These are phyloP conservation scores for Ogataea corticis DNA, from an alignment of 805 yeast species.

Conservation along the genomic window DNA sequence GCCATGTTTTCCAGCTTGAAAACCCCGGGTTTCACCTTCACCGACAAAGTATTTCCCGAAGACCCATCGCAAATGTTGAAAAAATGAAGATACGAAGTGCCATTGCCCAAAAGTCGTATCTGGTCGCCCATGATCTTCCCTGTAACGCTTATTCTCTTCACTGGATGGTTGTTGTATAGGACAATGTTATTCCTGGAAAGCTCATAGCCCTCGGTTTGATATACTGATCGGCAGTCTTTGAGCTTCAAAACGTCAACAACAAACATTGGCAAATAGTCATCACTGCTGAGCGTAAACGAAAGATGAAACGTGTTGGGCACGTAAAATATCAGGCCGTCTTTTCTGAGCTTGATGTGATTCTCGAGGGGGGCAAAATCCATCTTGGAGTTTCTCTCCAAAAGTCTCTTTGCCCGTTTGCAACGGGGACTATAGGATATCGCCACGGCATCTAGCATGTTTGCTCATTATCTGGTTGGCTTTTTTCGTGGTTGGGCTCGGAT, in stretches of 20 bases:
- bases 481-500: neutral
- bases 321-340: constrained; percentile 33
- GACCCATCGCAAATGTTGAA: constrained; percentile 36
- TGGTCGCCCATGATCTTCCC: constrained; percentile 41
- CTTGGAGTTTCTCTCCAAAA: constrained; percentile 5
- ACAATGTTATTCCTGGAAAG: constrained; percentile 22
- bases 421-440: neutral
- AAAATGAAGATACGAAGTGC: constrained; percentile 17
- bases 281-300: constrained; percentile 30
- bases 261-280: constrained; percentile 32
- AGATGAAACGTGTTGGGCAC: constrained; percentile 36
- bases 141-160: constrained; percentile 33
- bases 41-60: too few species aligned
- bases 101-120: constrained; percentile 15
- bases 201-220: constrained; percentile 27
- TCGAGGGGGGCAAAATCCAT: constrained; percentile 18
- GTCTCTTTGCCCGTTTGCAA: constrained; percentile 5
- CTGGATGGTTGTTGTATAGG: constrained; percentile 45
- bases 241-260: constrained; percentile 31
- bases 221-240: constrained; percentile 23
- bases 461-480: neutral
- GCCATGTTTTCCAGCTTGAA: too few species aligned
- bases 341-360: constrained; percentile 27
- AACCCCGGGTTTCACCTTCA: constrained; percentile 24
- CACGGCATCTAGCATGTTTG: neutral